Conservation (phyloP, 2,329 filamentous ascomycete species). For the Colletotrichum lindemuthianum region DNA sequence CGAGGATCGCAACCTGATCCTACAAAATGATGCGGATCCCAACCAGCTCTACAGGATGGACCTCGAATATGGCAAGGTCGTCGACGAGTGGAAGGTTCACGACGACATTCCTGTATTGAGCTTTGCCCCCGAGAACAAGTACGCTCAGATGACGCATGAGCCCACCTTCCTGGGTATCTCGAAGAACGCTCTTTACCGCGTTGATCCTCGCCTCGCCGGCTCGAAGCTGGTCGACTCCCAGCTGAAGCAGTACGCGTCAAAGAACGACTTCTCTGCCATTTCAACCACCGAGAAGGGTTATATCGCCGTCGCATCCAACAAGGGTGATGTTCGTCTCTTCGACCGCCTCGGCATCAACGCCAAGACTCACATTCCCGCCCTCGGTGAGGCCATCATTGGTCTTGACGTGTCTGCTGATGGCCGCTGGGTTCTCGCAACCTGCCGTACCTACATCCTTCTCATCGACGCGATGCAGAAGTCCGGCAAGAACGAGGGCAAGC, state of each 20-base stretch:
- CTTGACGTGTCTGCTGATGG: slow-evolving; percentile 96
- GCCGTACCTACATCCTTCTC: slow-evolving; percentile 91
- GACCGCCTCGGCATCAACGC: slow-evolving; percentile 96
- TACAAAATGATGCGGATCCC: slow-evolving; percentile 84
- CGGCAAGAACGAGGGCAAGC: slow-evolving; percentile 96
- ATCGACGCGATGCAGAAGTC: slow-evolving; percentile 91
- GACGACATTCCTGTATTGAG: slow-evolving; percentile 93
- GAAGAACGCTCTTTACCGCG: slow-evolving; percentile 89
- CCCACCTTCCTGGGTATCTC: slow-evolving; percentile 96
- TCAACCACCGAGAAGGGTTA: slow-evolving; percentile 97
- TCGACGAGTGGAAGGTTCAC: slow-evolving; percentile 98
- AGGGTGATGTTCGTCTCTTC: slow-evolving; percentile 96
- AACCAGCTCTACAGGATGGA: slow-evolving; percentile 98
- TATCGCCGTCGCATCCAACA: slow-evolving; percentile 96
- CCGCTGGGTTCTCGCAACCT: slow-evolving; percentile 94
- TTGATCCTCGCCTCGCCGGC: slow-evolving; percentile 90
- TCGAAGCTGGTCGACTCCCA: slow-evolving; percentile 93
- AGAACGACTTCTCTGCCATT: slow-evolving; percentile 96
- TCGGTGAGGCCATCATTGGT: slow-evolving; percentile 94
- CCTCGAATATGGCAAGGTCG: slow-evolving; percentile 95
- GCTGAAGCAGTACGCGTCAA: slow-evolving; percentile 94
- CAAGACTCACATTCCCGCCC: slow-evolving; percentile 94
- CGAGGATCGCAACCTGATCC: slow-evolving; percentile 87
- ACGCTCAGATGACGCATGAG: slow-evolving; percentile 94
- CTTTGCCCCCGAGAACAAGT: slow-evolving; percentile 97